Evolutionary conservation across 1,139 yeast species (phyloP).

Genomic region (Lodderomyces theae): DNA sequence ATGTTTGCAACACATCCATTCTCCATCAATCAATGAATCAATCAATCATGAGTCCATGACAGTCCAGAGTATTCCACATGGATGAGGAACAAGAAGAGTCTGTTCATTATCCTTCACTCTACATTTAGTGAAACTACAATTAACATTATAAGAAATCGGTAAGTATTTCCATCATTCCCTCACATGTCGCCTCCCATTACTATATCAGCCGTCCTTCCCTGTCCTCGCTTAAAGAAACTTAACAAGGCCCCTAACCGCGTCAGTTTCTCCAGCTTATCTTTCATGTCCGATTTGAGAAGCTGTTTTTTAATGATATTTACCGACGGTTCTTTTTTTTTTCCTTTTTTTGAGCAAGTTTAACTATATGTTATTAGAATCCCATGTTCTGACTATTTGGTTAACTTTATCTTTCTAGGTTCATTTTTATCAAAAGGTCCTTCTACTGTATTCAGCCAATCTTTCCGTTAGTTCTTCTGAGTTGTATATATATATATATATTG

Average conservation of each 20-base stretch:
- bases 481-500: too few species aligned
- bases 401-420: not conserved
- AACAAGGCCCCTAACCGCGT: not conserved
- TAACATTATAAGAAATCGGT: not conserved
- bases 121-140: not conserved
- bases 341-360: not conserved
- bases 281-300: too few species aligned
- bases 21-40: constrained; percentile 3
- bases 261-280: not conserved
- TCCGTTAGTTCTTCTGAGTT: too few species aligned
- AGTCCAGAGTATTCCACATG: constrained; percentile 10
- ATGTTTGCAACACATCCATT: too few species aligned
- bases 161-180: not conserved
- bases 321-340: not conserved
- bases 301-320: constrained; percentile 3
- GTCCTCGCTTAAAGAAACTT: too few species aligned
- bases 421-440: constrained; percentile 4
- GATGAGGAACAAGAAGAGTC: constrained; percentile 3
- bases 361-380: not conserved
- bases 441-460: not conserved
- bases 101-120: not conserved
- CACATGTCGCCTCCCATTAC: not conserved
- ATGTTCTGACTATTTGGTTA: constrained; percentile 2
- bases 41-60: constrained; percentile 9
- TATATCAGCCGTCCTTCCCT: too few species aligned